Evolutionary conservation across 2,329 filamentous ascomycete species (phyloP).

Genomic region (Fusarium concolor): DNA sequence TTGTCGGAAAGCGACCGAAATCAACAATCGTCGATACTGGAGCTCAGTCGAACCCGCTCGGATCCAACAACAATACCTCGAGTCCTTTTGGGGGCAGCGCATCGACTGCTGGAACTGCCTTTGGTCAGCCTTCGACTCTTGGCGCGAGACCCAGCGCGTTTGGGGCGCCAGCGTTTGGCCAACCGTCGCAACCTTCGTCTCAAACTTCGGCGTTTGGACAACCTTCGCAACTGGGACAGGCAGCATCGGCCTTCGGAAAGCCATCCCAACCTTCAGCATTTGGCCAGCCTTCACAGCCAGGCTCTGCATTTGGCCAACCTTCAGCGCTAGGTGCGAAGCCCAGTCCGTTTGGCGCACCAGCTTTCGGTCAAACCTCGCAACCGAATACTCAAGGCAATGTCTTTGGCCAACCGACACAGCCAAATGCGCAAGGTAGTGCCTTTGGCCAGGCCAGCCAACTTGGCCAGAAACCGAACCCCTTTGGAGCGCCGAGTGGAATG

Average conservation of each 20-base stretch:
- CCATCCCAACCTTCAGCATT: conserved; percentile 46
- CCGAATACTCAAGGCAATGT: conserved; percentile 42
- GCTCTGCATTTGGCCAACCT: conserved; percentile 37
- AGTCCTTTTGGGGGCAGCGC: conserved; percentile 49
- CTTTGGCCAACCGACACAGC: conserved; percentile 53
- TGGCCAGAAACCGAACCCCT: conserved; percentile 55
- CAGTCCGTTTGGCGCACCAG: conserved; percentile 42
- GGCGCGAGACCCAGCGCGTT: conserved; percentile 50
- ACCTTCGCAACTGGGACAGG: conserved; percentile 29
- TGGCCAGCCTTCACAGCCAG: conserved; percentile 50
- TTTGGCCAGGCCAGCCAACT: conserved; percentile 53
- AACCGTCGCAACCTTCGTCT: conserved; percentile 52
- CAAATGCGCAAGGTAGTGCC: conserved; percentile 39
- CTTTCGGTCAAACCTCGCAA: conserved; percentile 54
- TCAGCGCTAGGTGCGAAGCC: conserved; percentile 25
- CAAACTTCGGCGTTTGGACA: conserved; percentile 58
- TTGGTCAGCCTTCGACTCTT: conserved; percentile 51
- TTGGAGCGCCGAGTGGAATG: conserved; percentile 44
- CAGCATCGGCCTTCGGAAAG: conserved; percentile 49
- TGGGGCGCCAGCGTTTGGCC: conserved; percentile 47
- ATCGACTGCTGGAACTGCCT: conserved; percentile 47
- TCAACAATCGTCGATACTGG: conserved; percentile 45
- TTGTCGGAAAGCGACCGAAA: conserved; percentile 52
- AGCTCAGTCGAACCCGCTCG: conserved; percentile 58
- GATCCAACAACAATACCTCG: conserved; percentile 40